These are phyloP conservation scores for Umbelopsis sp. DNA, from an alignment of 371 early-diverging fungal genomes.

Conservation along the genomic window DNA sequence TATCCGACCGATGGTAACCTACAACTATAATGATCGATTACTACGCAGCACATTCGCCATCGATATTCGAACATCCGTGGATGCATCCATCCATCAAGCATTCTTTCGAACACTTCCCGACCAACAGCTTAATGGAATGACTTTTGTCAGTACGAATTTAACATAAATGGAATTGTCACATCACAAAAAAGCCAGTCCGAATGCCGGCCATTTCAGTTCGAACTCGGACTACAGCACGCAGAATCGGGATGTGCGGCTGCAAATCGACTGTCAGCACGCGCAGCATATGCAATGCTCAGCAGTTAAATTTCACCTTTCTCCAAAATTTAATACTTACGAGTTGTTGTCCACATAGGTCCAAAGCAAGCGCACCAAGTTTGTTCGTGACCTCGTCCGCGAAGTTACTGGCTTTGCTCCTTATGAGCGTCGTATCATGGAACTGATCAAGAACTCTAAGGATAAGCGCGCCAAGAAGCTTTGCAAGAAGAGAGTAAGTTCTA, in stretches of 20 bases:
- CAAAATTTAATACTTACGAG: too few species aligned
- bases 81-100: too few species aligned
- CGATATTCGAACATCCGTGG: neutral
- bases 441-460: slow-evolving; percentile 99
- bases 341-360: neutral
- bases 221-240: too few species aligned
- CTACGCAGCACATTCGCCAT: neutral
- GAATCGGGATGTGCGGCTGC: neutral
- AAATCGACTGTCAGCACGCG: neutral
- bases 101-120: too few species aligned
- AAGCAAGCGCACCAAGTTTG: slow-evolving; percentile 86
- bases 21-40: slow-evolving; percentile 9
- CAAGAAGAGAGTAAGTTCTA: slow-evolving; percentile 87
- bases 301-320: too few species aligned
- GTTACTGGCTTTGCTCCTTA: slow-evolving; percentile 98
- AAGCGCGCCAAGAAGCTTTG: slow-evolving; percentile 99
- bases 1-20: slow-evolving; percentile 27
- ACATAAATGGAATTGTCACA: too few species aligned
- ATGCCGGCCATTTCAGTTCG: too few species aligned
- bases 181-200: too few species aligned
- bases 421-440: slow-evolving; percentile 98
- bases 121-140: too few species aligned
- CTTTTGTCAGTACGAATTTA: too few species aligned
- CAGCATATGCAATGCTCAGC: too few species aligned
- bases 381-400: slow-evolving; percentile 95